Evolutionary conservation across 805 yeast species (phyloP).

Genomic region (Saturnispora besseyi): DNA sequence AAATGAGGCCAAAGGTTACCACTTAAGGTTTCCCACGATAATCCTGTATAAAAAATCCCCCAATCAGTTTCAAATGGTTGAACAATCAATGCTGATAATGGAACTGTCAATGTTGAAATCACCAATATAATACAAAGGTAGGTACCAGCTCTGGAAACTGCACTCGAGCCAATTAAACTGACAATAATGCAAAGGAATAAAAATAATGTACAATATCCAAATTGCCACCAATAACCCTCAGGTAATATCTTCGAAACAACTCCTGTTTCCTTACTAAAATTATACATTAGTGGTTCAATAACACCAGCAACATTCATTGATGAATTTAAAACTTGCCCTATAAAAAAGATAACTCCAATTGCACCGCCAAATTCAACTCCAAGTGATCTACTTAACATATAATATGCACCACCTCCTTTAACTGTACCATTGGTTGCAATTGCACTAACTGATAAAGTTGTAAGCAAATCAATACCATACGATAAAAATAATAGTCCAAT

Average conservation of each 20-base stretch:
- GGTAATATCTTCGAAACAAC: slow-evolving; percentile 53
- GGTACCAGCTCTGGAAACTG: slow-evolving; percentile 78
- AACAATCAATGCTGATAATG: slow-evolving; percentile 62
- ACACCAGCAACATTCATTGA: slow-evolving; percentile 94
- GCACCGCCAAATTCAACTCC: slow-evolving; percentile 99
- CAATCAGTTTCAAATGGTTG: slow-evolving; percentile 52
- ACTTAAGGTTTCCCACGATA: slow-evolving; percentile 54
- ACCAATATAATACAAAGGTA: slow-evolving; percentile 59
- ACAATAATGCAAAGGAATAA: slow-evolving; percentile 64
- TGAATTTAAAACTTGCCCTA: slow-evolving; percentile 88
- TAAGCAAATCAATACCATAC: slow-evolving; percentile 71
- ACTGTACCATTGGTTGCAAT: slow-evolving; percentile 97
- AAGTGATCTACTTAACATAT: slow-evolving; percentile 88
- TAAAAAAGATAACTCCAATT: slow-evolving; percentile 86
- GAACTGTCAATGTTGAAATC: slow-evolving; percentile 70
- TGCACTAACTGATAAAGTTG: slow-evolving; percentile 87
- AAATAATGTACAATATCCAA: slow-evolving; percentile 62
- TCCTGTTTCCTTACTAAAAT: slow-evolving; percentile 60
- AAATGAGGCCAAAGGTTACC: slow-evolving; percentile 71
- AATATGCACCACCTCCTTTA: slow-evolving; percentile 97
- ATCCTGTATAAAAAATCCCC: slow-evolving; percentile 55
- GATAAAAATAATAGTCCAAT: slow-evolving; percentile 58
- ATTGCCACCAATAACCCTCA: slow-evolving; percentile 52
- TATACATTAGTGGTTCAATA: slow-evolving; percentile 78
- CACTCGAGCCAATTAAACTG: slow-evolving; percentile 69